Percentiles rank a stretch among this genome's conserved stretches.
phyloP scores from a whole-genome alignment of 169 alveolate genomes.

The Plasmodium gallinaceum region DNA sequence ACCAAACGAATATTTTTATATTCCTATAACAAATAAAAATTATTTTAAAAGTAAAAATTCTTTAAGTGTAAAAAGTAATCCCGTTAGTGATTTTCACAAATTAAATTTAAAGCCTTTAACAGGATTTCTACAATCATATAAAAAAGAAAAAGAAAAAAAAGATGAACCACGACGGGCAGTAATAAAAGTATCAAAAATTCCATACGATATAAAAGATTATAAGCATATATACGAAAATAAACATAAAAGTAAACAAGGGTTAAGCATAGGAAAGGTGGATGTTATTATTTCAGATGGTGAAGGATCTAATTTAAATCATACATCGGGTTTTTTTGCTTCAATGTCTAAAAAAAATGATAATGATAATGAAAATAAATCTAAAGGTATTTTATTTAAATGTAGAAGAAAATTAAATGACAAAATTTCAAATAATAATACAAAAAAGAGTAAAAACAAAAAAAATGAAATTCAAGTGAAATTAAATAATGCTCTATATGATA shows the following conservation, averaged over 20 bases:
- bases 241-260: neutral
- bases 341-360: constrained; percentile 18
- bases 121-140: constrained; percentile 69
- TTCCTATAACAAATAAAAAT: constrained; percentile 50
- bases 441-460: neutral
- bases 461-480: neutral
- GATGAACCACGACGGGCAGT: constrained; percentile 13
- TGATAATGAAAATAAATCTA: constrained; percentile 14
- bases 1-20: constrained; percentile 61
- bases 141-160: constrained; percentile 35
- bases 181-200: constrained; percentile 32
- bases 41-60: constrained; percentile 48
- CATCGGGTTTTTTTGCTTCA: constrained; percentile 48
- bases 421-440: neutral
- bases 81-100: constrained; percentile 73
- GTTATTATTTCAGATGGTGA: constrained; percentile 21
- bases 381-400: constrained; percentile 24
- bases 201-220: constrained; percentile 24
- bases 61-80: constrained; percentile 25
- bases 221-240: neutral
- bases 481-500: neutral
- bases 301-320: constrained; percentile 13
- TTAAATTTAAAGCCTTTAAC: constrained; percentile 65
- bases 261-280: neutral
- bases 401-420: neutral